Evolutionary conservation across 352 stramenopile species (phyloP), one percentile per base, ranked within the genome.

Genomic region (Pythium rhizo-oryzae): DNA sequence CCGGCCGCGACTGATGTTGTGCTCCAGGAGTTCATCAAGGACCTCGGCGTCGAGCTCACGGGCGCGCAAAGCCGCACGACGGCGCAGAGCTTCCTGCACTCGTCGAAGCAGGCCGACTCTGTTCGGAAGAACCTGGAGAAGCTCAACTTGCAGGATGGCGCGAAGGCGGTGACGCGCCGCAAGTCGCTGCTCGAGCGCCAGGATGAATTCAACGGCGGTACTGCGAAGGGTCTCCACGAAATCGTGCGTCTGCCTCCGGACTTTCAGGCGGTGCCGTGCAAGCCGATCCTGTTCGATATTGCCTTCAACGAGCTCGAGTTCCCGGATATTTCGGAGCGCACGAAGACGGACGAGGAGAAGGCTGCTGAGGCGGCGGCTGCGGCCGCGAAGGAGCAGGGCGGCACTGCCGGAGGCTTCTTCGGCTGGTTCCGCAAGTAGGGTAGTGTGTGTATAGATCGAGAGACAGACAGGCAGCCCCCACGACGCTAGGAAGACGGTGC

Each of bases 271-370:
- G 68, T 93, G 12, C 78, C 85, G 28, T 86, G 75, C 78, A 95
- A 95, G 74, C 87, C 87, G 16, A 75, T 95, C 63, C 76, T 95
- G 11, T 93, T 95, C 52, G 87, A 95, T 65, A 77, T 93, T 58
- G 85, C 87, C 44, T 91, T 92, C 63, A 91, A 90, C 58, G 87
- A 92, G 73, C 77, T 95, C 49, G 83, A 90, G 65, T 85, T 93
- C 55, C 87, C 87, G 3, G 82, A 92, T 58, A 82, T 95, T 65
- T 84, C 78, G 33, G 77, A 89, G 49, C 85, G 87, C 49, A 89
- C 79, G 43, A 94, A 91, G 79, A 90, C 81, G 35, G 78, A 92
- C 18, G 82, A 90, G 55, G 80, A 91, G 72, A 91, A 89, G 74
- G 69, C 78, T 24, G 75, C 79, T 0, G 83, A 93, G 62, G 76